Base-by-base conservation (phyloP, 768 basidiomycete species). In the Boletus coccyginus region DNA sequence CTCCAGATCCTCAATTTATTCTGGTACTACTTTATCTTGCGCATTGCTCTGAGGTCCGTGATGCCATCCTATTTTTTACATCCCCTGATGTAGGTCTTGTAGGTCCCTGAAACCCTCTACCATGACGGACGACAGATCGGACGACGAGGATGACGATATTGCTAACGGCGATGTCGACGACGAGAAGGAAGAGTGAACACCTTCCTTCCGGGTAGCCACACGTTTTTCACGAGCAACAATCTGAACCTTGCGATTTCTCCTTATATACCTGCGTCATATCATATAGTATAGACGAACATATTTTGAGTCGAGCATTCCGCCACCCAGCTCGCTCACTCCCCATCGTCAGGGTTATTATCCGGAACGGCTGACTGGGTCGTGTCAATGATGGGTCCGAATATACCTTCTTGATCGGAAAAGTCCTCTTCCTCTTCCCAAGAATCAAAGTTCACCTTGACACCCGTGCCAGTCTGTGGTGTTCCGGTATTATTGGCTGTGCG, bases 1-100 rank as follows among this genome's bases (percentile, higher is more conserved):
- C 78, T 99, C 16, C 92, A 94, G 68, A 62, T 83, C 40, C 78
- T 99, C 63, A 98, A 98, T 68, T 56, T 96, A 27, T 97, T 97
- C 78, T 98, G 95, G 95, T 96, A 91, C 70, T 85, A 78, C 73
- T 77, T 94, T 29, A 94, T 98, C 70, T 72, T 81, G 69, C 85
- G 92, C 52, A 88, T 96, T 50, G 76, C 88, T 16, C 71, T 80
- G 47, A 80, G 89, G 92, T 93, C 59, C 43, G 85, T 75, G 43
- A 13, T 33, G 1, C 21, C 24, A 32, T n/a, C 16, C 31, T 27
- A 3, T 13, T 17, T 53, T 29, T 5, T 42, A 33, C 57, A 19
- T n/a, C 39, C 42, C 41, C 53, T 66, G 32, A 70, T 46, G 5
- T 33, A 48, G 16, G 50, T 2, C 13, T 42, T 13, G 16, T 56